Evolutionary conservation across 805 yeast genomes (phyloP).

Genomic region (Metschnikowia cerradonensis): DNA sequence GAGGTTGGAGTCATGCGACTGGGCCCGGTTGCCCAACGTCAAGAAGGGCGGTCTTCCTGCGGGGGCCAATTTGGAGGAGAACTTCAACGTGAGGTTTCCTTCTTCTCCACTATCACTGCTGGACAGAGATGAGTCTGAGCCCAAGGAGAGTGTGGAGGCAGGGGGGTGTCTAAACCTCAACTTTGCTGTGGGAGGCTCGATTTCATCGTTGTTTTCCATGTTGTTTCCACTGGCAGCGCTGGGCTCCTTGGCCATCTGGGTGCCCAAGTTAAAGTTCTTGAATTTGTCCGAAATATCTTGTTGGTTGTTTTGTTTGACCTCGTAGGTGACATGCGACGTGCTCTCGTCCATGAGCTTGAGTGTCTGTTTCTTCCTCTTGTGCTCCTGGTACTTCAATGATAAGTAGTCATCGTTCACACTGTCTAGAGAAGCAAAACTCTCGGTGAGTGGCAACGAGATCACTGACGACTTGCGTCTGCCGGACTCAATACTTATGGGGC

Average conservation of each 20-base stretch:
- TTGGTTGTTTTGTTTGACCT: not conserved
- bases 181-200: slow-evolving; percentile 17
- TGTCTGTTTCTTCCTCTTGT: slow-evolving; percentile 15
- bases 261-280: slow-evolving; percentile 32
- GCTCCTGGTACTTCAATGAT: slow-evolving; percentile 36
- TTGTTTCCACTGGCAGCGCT: not conserved
- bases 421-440: slow-evolving; percentile 75
- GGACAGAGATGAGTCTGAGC: slow-evolving; percentile 15
- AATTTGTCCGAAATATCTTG: slow-evolving; percentile 24
- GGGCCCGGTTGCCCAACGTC: slow-evolving; percentile 31
- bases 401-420: slow-evolving; percentile 60
- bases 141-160: slow-evolving; percentile 13
- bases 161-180: not conserved
- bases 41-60: slow-evolving; percentile 32
- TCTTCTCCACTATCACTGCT: slow-evolving; percentile 37
- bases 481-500: slow-evolving; percentile 28
- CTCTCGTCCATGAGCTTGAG: slow-evolving; percentile 4
- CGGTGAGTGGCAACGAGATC: slow-evolving; percentile 62
- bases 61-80: slow-evolving; percentile 38
- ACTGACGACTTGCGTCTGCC: slow-evolving; percentile 55
- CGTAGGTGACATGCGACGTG: slow-evolving; percentile 7
- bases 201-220: slow-evolving; percentile 17
- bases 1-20: slow-evolving; percentile 41
- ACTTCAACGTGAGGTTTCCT: slow-evolving; percentile 43
- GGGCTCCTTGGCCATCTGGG: slow-evolving; percentile 29